Conservation (phyloP, 2,329 filamentous ascomycete genomes). For the Trichophyton schoenleinii region DNA sequence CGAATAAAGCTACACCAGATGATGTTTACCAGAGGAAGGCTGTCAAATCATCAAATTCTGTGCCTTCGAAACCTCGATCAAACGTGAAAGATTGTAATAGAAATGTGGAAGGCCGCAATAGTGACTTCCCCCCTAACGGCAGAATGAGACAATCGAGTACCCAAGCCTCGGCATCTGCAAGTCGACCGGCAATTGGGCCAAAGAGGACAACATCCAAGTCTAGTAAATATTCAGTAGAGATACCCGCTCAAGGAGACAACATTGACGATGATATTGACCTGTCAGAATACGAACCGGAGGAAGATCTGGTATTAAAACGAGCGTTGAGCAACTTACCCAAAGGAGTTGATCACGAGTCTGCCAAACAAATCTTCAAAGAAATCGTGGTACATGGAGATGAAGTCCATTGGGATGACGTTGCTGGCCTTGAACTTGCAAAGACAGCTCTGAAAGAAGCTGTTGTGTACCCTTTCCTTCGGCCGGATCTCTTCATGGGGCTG, state of each 20-base stretch:
- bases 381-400: slow-evolving; percentile 90
- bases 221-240: not conserved
- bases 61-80: not conserved
- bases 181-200: not conserved
- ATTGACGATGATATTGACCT: slow-evolving; percentile 26
- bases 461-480: slow-evolving; percentile 89
- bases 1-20: not conserved
- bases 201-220: not conserved
- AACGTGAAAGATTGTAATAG: not conserved
- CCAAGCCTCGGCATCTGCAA: not conserved
- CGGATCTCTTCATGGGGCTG: slow-evolving; percentile 89
- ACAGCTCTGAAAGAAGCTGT: slow-evolving; percentile 87
- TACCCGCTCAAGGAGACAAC: not conserved
- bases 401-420: slow-evolving; percentile 88
- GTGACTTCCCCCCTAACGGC: not conserved
- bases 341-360: slow-evolving; percentile 69
- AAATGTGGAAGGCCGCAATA: not conserved
- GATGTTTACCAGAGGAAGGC: not conserved
- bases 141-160: not conserved
- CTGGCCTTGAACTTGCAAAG: slow-evolving; percentile 81
- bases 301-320: slow-evolving; percentile 46
- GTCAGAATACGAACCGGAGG: slow-evolving; percentile 30
- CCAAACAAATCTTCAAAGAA: slow-evolving; percentile 88
- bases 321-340: slow-evolving; percentile 67
- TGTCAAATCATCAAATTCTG: not conserved